Percentiles rank a stretch among this genome's conserved stretches.
phyloP scores from a whole-genome alignment of 352 stramenopile genomes.

The Phytopythium aichiense region DNA sequence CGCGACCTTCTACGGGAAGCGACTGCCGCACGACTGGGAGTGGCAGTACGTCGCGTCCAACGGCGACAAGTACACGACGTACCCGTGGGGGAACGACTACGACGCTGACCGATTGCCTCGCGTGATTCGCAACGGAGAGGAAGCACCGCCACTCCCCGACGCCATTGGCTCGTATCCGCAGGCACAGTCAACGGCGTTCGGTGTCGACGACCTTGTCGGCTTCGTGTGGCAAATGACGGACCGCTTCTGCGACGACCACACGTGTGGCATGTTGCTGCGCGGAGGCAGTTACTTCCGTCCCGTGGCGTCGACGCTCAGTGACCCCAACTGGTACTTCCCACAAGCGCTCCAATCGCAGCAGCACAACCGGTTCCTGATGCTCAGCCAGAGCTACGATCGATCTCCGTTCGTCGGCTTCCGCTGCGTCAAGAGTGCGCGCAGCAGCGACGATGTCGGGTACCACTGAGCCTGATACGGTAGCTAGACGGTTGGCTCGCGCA shows the following conservation, averaged over 20 bases:
- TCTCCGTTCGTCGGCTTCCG: conserved; percentile 74
- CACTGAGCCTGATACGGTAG: background rate
- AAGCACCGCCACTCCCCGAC: conserved; percentile 26
- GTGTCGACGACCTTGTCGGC: conserved; percentile 73
- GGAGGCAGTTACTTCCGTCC: conserved; percentile 74
- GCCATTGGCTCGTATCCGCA: conserved; percentile 45
- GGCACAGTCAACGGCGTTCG: conserved; percentile 39
- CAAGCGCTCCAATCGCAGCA: conserved; percentile 51
- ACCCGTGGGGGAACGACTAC: conserved; percentile 53
- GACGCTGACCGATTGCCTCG: conserved; percentile 17
- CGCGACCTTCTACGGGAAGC: conserved; percentile 63
- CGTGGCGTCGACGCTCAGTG: conserved; percentile 55
- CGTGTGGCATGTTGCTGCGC: conserved; percentile 71
- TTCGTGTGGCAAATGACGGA: conserved; percentile 88
- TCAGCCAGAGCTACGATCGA: conserved; percentile 71
- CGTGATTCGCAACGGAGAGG: conserved; percentile 38
- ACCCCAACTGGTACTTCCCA: conserved; percentile 87
- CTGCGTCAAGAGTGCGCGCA: conserved; percentile 37
- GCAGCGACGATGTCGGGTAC: background rate
- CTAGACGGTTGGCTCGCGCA: background rate
- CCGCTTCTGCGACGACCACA: conserved; percentile 76
- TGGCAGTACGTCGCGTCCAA: conserved; percentile 87
- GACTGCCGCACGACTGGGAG: conserved; percentile 80
- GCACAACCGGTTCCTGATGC: conserved; percentile 76
- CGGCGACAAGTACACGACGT: conserved; percentile 45